Conservation (phyloP, 192 early-diverging fungal genomes). For the Rhizophagus clarus region DNA sequence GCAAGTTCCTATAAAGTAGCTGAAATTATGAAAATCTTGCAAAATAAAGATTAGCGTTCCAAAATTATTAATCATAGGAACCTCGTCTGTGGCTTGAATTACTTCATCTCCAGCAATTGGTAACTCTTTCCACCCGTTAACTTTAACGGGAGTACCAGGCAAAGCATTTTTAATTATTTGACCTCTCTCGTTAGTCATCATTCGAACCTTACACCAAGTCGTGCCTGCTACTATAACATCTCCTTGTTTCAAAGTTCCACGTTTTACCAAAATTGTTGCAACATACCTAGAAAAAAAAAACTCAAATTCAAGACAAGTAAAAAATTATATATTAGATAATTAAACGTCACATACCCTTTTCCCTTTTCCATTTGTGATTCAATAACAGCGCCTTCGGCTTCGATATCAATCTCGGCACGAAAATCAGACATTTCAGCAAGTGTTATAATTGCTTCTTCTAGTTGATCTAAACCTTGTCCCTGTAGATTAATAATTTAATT, state of each 20-base stretch:
- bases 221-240: conserved; percentile 83
- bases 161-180: conserved; percentile 69
- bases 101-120: conserved; percentile 90
- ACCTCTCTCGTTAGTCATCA: conserved; percentile 81
- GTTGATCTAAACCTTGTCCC: conserved; percentile 80
- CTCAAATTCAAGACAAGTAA: neutral
- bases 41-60: neutral
- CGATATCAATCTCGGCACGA: conserved; percentile 76
- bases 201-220: conserved; percentile 84
- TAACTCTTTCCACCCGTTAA: conserved; percentile 92
- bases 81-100: conserved; percentile 71
- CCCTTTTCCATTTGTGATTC: conserved; percentile 90
- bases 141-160: conserved; percentile 83
- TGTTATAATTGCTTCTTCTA: conserved; percentile 87
- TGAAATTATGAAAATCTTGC: neutral
- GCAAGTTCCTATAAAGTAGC: conserved; percentile 60
- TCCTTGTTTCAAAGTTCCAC: conserved; percentile 83
- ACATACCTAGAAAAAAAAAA: conserved; percentile 58
- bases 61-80: conserved; percentile 14
- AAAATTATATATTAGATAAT: neutral
- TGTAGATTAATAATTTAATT: conserved; percentile 21
- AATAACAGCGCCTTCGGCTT: conserved; percentile 83
- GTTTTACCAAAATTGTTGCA: conserved; percentile 85
- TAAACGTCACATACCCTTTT: conserved; percentile 43
- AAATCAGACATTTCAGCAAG: conserved; percentile 88